Evolutionary conservation across 352 stramenopile genomes (phyloP).

Genomic region (Phytophthora pinifolia): DNA sequence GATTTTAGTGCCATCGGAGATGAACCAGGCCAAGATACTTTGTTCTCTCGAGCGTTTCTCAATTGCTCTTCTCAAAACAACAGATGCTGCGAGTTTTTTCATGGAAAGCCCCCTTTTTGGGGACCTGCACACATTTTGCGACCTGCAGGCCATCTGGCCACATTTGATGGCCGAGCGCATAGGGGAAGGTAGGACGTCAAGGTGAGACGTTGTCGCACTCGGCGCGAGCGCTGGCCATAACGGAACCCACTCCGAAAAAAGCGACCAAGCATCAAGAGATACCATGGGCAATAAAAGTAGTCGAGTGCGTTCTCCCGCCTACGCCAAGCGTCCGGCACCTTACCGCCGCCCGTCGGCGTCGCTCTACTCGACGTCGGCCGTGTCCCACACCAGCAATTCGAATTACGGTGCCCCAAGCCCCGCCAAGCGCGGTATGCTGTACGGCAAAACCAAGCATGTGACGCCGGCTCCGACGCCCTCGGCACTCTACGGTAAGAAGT

Average conservation of each 20-base stretch:
- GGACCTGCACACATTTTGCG: slow-evolving; percentile 15
- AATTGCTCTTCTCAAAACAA: no score
- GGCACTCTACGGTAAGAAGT: slow-evolving; percentile 27
- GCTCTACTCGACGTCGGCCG: slow-evolving; percentile 25
- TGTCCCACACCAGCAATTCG: slow-evolving; percentile 9
- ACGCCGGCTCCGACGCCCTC: slow-evolving; percentile 18
- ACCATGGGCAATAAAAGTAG: slow-evolving; percentile 34
- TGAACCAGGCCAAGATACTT: no score
- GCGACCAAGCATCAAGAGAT: slow-evolving; percentile 2
- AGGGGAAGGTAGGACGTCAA: slow-evolving; percentile 25
- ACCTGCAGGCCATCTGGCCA: slow-evolving; percentile 24
- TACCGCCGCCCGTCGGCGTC: slow-evolving; percentile 21
- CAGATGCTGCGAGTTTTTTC: no score
- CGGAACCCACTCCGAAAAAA: slow-evolving; percentile 19
- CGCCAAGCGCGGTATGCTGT: slow-evolving; percentile 29
- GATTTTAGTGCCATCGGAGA: no score
- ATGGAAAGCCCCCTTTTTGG: slow-evolving; percentile 13
- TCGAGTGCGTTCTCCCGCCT: slow-evolving; percentile 17
- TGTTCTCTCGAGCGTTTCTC: no score
- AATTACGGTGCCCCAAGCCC: slow-evolving; percentile 24
- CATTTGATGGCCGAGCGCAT: slow-evolving; percentile 33
- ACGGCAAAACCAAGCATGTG: slow-evolving; percentile 27
- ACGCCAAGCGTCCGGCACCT: slow-evolving; percentile 16
- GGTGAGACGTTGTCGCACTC: slow-evolving; percentile 28
- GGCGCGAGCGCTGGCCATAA: slow-evolving; percentile 8